These are phyloP conservation scores for Diaporthe vaccinii DNA, from an alignment of 2,329 filamentous ascomycete genomes.

Conservation along the genomic window DNA sequence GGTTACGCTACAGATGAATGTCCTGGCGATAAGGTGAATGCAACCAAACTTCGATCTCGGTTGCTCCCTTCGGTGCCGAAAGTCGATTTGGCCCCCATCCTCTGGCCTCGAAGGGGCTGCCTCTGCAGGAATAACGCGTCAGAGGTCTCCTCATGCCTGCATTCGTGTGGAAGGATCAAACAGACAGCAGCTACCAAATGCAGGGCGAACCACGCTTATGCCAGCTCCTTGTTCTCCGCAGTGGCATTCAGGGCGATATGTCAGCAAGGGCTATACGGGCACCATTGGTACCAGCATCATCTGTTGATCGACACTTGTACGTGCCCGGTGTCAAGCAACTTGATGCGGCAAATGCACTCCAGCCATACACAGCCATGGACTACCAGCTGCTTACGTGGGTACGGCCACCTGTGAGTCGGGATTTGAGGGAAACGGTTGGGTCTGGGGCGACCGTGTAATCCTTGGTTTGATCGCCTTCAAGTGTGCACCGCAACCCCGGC, in stretches of 20 bases:
- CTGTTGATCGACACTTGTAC: conserved; percentile 4
- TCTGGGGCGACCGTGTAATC: conserved; percentile 18
- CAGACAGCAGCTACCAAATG: conserved; percentile 13
- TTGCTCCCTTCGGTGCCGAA: conserved; percentile 4
- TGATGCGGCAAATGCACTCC: neutral
- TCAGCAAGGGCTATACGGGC: conserved; percentile 7
- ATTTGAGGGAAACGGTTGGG: neutral
- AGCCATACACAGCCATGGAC: neutral
- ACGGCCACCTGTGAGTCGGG: neutral
- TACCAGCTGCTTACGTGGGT: conserved; percentile 13
- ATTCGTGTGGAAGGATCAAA: conserved; percentile 20
- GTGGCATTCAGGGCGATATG: conserved; percentile 1
- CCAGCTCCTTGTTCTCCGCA: conserved; percentile 1
- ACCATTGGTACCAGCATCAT: neutral
- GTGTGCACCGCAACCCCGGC: conserved; percentile 6
- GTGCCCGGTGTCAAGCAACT: neutral
- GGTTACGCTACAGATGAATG: neutral
- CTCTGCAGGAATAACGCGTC: conserved; percentile 5
- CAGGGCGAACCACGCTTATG: conserved; percentile 30
- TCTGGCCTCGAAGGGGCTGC: neutral
- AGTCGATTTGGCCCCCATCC: conserved; percentile 18
- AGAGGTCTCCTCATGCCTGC: conserved; percentile 9
- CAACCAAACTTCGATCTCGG: neutral
- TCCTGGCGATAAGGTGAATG: neutral
- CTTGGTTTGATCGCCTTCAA: conserved; percentile 1